Evolutionary conservation across 176 grass and related monocot species (phyloP), one percentile per base, ranked within the genome.

Genomic region (Rhynchospora tenuis): DNA sequence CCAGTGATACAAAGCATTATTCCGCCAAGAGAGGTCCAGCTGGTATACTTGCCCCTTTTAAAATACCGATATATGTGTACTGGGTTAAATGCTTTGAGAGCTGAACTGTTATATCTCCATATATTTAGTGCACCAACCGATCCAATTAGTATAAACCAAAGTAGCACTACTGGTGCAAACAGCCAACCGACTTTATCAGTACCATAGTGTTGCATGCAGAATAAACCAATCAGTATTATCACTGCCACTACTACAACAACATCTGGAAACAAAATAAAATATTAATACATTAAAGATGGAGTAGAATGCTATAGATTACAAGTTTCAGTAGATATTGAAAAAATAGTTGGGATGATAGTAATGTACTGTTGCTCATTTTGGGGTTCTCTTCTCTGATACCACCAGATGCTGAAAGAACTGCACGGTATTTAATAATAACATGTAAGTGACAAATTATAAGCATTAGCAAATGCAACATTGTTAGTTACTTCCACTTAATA

Each of bases 131-230:
- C 97, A 42, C 97, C 97, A 0, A 95, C 88, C 59, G 86, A 85
- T 80, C 97, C 97, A 74, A 99, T 99, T 52, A 96, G 55, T 86
- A 99, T 83, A 85, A 99, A 96, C 93, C 93, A 99, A 61, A 99
- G 83, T 50, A 99, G 91, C 16, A 99, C 97, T 62, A 99, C 64
- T 11, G 97, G 97, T 60, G 97, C 93, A 79, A 99, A 99, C 82
- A 99, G 88, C 97, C 93, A 95, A 69, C 97, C 97, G 54, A 99
- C 97, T 96, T 95, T 99, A 81, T 96, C 97, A 19, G 93, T 96
- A 31, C 97, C 97, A 68, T 89, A 92, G 63, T 99, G 93, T 51
- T 99, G 97, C 97, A 99, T 96, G 89, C 93, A 93, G 86, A 99
- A 99, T 78, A 99, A 52, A 65, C 93, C 97, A 69, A 99, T 84